Conservation (phyloP, 129 eudicot species). For the Deinandra increscens region DNA sequence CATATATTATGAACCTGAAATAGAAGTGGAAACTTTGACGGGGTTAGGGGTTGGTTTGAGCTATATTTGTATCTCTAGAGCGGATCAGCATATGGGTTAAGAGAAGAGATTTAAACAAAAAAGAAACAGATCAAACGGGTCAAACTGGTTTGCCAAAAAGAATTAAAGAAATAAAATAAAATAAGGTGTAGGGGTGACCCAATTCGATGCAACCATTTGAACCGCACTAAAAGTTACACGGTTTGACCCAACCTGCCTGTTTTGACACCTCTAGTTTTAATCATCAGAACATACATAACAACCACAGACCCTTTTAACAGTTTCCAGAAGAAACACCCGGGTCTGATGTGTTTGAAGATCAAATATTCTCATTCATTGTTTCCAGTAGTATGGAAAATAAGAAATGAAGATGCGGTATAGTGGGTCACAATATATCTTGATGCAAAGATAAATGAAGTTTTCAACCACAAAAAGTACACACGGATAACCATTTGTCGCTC, state of each 20-base stretch:
- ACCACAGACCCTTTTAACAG: neutral
- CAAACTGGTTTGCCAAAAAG: neutral
- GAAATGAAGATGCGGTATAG: neutral
- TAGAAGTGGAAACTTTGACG: neutral
- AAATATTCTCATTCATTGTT: conserved; percentile 1
- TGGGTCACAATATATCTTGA: neutral
- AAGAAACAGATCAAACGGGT: neutral
- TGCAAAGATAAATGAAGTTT: neutral
- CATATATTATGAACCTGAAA: neutral
- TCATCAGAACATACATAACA: neutral
- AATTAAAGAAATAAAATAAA: no score
- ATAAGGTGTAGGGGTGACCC: neutral
- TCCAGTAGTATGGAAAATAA: neutral
- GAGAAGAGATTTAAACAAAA: neutral
- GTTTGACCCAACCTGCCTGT: neutral
- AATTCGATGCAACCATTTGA: neutral
- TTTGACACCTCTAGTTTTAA: neutral
- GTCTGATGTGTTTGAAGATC: neutral
- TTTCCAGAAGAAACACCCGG: neutral
- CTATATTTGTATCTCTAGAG: neutral
- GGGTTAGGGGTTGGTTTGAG: neutral
- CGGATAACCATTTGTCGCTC: neutral
- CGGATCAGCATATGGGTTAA: neutral
- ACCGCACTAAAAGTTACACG: neutral
- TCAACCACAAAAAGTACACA: neutral